These are phyloP conservation scores for Clonostachys sp. DNA, from an alignment of 2,329 filamentous ascomycete genomes.

Conservation along the genomic window DNA sequence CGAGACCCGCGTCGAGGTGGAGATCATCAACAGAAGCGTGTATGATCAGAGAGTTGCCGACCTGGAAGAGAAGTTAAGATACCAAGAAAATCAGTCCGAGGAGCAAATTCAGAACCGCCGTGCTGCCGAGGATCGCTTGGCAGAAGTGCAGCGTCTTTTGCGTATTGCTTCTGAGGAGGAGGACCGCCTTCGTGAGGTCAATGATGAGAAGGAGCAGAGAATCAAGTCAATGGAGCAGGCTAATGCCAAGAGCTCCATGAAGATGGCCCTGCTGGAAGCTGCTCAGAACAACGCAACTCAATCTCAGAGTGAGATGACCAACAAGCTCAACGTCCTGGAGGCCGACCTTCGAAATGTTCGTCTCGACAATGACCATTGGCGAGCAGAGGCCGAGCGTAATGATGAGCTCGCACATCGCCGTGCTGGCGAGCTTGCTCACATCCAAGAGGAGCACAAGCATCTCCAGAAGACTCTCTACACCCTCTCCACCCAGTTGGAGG, in stretches of 20 bases:
- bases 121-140: conserved; percentile 66
- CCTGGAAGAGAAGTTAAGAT: conserved; percentile 63
- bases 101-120: conserved; percentile 59
- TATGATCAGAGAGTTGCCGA: conserved; percentile 60
- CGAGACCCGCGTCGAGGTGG: conserved; percentile 54
- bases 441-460: conserved; percentile 61
- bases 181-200: conserved; percentile 58
- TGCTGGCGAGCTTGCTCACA: conserved; percentile 41
- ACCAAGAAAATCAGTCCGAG: conserved; percentile 60
- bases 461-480: conserved; percentile 70
- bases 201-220: conserved; percentile 67
- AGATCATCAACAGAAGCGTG: conserved; percentile 56
- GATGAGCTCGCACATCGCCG: conserved; percentile 45
- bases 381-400: conserved; percentile 55
- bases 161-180: conserved; percentile 70
- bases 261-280: conserved; percentile 63
- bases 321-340: conserved; percentile 48
- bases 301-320: conserved; percentile 48
- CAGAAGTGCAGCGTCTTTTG: conserved; percentile 67
- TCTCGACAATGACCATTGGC: conserved; percentile 57
- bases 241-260: conserved; percentile 51
- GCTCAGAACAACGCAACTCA: conserved; percentile 56
- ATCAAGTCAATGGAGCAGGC: conserved; percentile 56
- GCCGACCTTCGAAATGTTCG: conserved; percentile 49
- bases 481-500: conserved; percentile 74